phyloP scores from a whole-genome alignment of 1,139 yeast species.

The Protomyces gravidus region DNA sequence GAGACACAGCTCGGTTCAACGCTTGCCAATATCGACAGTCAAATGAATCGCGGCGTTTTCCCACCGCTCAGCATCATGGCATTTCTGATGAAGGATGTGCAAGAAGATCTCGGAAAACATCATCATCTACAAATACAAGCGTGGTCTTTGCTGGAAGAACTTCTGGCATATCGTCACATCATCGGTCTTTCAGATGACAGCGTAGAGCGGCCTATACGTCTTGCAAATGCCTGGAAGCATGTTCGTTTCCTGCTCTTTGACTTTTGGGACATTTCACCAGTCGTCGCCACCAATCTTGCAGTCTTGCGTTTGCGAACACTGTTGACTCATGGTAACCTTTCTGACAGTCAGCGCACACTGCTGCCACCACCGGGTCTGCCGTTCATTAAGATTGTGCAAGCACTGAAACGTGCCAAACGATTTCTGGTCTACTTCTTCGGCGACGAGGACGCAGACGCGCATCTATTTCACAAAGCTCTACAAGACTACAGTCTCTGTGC shows the following conservation, averaged over 20 bases:
- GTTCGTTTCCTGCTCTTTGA: constrained; percentile 5
- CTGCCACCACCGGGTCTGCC: constrained; percentile 19
- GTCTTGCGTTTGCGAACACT: constrained; percentile 11
- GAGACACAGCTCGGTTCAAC: constrained; percentile 2
- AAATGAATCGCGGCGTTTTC: constrained; percentile 10
- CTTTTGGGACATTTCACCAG: constrained; percentile 14
- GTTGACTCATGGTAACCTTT: neutral
- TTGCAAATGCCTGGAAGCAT: constrained; percentile 18
- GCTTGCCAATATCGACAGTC: constrained; percentile 5
- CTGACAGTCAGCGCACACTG: neutral
- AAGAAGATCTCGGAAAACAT: constrained; percentile 3
- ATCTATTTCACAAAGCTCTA: constrained; percentile 3
- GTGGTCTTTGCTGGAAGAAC: constrained; percentile 9
- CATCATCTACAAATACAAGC: constrained; percentile 15
- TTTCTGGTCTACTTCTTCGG: constrained; percentile 14
- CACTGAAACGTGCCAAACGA: neutral
- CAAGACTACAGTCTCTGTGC: constrained; percentile 3
- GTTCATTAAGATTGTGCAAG: neutral
- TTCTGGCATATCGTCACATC: constrained; percentile 7
- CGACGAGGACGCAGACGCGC: constrained; percentile 11
- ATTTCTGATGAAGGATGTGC: constrained; percentile 7
- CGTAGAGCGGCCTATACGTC: neutral
- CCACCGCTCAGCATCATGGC: constrained; percentile 15
- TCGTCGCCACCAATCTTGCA: constrained; percentile 25
- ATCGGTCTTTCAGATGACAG: neutral